Evolutionary conservation across 306 rosid species (phyloP).

Genomic region (Bauhinia variegata): DNA sequence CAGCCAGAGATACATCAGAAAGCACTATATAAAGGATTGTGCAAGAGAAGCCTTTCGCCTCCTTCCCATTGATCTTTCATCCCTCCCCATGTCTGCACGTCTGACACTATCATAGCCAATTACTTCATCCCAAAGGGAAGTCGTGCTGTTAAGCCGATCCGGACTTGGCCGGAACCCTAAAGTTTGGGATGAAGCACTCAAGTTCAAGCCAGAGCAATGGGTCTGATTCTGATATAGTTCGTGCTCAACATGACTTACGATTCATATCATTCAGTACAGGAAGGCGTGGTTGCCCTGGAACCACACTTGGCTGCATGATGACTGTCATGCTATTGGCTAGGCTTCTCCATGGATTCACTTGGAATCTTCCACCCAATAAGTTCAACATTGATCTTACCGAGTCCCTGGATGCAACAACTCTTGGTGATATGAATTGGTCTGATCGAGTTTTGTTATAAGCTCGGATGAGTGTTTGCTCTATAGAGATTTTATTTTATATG

Average conservation of each 20-base stretch:
- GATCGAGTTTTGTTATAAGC: too few species aligned
- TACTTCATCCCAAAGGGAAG: slow-evolving; percentile 55
- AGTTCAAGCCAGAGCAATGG: slow-evolving; percentile 44
- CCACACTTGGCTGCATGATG: slow-evolving; percentile 21
- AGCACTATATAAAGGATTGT: slow-evolving; percentile 50
- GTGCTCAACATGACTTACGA: slow-evolving; percentile 32
- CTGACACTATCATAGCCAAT: slow-evolving; percentile 35
- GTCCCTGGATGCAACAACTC: background rate
- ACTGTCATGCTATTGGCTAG: slow-evolving; percentile 26
- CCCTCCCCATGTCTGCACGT: slow-evolving; percentile 43
- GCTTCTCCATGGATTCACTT: slow-evolving; percentile 37
- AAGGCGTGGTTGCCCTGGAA: slow-evolving; percentile 22
- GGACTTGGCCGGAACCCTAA: slow-evolving; percentile 34
- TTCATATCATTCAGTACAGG: slow-evolving; percentile 34
- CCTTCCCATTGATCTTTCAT: slow-evolving; percentile 49
- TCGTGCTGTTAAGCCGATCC: slow-evolving; percentile 40
- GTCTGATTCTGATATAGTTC: background rate
- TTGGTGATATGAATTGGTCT: too few species aligned
- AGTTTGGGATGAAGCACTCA: slow-evolving; percentile 38
- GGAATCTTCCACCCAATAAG: slow-evolving; percentile 14
- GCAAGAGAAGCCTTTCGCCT: slow-evolving; percentile 49
- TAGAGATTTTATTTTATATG: too few species aligned
- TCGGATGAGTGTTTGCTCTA: too few species aligned
- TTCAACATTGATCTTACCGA: slow-evolving; percentile 14
- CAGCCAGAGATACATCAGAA: slow-evolving; percentile 37